Percentiles rank a stretch among this genome's conserved stretches.
phyloP scores from a whole-genome alignment of 2,329 filamentous ascomycete species.

The Mycocentrospora acerina region DNA sequence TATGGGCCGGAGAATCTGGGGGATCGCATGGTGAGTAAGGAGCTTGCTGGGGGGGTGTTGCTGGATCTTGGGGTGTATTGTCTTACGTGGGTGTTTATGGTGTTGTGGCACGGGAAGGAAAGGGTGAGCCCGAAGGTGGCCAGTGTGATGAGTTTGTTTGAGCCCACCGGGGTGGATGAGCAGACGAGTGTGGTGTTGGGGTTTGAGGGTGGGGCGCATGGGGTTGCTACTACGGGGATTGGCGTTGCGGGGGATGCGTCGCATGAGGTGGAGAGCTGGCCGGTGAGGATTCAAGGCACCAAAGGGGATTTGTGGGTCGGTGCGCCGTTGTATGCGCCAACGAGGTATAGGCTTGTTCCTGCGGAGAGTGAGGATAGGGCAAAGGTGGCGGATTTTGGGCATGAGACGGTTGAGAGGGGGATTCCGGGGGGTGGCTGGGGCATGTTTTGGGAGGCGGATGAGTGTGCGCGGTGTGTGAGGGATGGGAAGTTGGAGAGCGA shows the following conservation, averaged over 20 bases:
- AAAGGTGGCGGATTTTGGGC: conserved; percentile 5
- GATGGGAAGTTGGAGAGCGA: conserved; percentile 68
- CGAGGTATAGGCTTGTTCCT: conserved; percentile 63
- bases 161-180: conserved; percentile 4
- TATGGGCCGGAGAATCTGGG: conserved; percentile 56
- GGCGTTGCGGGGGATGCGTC: no score
- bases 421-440: conserved; percentile 63
- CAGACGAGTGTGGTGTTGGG: conserved; percentile 2
- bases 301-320: conserved; percentile 78
- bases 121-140: conserved; percentile 69
- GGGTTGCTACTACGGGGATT: background rate
- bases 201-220: background rate
- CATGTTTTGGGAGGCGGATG: conserved; percentile 87
- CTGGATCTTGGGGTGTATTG: conserved; percentile 85
- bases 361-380: conserved; percentile 34
- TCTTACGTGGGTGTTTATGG: conserved; percentile 86
- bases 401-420: conserved; percentile 45
- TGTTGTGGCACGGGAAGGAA: conserved; percentile 67
- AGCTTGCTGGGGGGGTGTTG: conserved; percentile 78
- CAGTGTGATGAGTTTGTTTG: conserved; percentile 1
- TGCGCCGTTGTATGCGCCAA: conserved; percentile 65
- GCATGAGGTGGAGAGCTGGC: no score
- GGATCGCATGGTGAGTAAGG: conserved; percentile 81
- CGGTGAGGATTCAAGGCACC: conserved; percentile 74
- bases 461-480: conserved; percentile 75